A percentile compares a stretch with the other conserved stretches of the same genome.
Conservation (phyloP, 2,329 filamentous ascomycete species). For the Sclerotinia sclerotiorum region DNA sequence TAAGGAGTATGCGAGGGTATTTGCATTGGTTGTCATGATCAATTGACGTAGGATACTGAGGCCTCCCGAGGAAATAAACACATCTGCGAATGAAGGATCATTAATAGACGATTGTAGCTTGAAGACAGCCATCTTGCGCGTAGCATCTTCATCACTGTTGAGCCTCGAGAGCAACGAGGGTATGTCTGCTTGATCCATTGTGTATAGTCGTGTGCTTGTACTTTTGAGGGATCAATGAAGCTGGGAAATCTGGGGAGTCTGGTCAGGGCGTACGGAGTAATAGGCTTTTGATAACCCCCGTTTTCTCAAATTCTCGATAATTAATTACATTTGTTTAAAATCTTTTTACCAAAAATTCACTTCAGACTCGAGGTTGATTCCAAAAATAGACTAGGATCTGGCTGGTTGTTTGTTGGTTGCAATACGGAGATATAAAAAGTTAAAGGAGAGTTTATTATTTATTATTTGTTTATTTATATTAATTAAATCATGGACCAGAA, state of each 20-base stretch:
- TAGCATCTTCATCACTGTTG: constrained; percentile 76
- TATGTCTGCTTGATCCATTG: constrained; percentile 65
- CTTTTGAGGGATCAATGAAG: not conserved
- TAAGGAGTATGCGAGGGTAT: constrained; percentile 92
- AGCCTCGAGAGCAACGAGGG: constrained; percentile 64
- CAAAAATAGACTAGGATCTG: constrained; percentile 3
- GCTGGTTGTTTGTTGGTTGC: not conserved
- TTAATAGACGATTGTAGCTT: constrained; percentile 94
- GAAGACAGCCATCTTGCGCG: constrained; percentile 98
- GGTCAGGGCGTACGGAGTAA: constrained; percentile 12
- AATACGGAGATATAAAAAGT: constrained; percentile 12
- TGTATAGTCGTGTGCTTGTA: constrained; percentile 9
- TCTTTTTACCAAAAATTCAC: not conserved
- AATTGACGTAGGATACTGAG: constrained; percentile 77
- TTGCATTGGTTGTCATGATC: constrained; percentile 82
- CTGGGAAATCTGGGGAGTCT: constrained; percentile 7
- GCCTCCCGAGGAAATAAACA: constrained; percentile 89
- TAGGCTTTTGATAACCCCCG: constrained; percentile 8
- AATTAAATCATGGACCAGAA: not conserved
- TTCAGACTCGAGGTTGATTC: not conserved
- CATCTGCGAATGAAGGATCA: constrained; percentile 93
- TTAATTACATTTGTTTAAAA: constrained; percentile 21
- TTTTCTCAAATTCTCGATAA: not conserved
- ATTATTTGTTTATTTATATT: too few species aligned
- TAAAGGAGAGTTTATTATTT: not conserved